These are phyloP conservation scores for Mycena belliarum DNA, from an alignment of 768 basidiomycete species.

Conservation along the genomic window DNA sequence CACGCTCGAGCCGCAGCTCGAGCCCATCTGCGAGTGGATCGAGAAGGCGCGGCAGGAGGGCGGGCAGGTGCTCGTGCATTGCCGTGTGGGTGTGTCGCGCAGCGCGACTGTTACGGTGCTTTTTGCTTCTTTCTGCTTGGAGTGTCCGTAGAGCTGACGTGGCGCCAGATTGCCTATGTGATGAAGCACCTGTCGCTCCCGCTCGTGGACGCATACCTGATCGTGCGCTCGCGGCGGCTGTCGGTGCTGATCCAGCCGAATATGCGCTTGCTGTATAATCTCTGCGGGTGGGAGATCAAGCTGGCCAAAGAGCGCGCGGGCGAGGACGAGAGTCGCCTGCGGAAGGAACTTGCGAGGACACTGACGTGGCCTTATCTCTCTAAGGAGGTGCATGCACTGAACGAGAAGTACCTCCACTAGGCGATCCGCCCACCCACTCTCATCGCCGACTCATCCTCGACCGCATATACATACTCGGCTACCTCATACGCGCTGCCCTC, in stretches of 20 bases:
- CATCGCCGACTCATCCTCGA: too few species aligned
- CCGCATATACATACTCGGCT: background rate
- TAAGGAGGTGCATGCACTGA: constrained; percentile 81
- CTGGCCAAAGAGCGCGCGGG: constrained; percentile 77
- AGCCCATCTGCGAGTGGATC: constrained; percentile 91
- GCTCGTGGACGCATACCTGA: constrained; percentile 90
- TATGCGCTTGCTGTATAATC: constrained; percentile 91
- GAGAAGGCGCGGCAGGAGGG: constrained; percentile 80
- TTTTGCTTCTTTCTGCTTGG: constrained; percentile 22
- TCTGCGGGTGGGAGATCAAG: constrained; percentile 92
- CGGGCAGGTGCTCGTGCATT: constrained; percentile 92
- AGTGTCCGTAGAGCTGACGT: background rate
- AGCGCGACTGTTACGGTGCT: constrained; percentile 89
- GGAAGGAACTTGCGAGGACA: constrained; percentile 63
- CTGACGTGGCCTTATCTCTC: constrained; percentile 85
- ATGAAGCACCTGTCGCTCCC: constrained; percentile 89
- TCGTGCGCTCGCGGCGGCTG: constrained; percentile 86
- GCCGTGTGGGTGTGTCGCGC: constrained; percentile 97
- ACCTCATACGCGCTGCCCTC: background rate
- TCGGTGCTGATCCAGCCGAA: constrained; percentile 95
- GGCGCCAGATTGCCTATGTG: constrained; percentile 83
- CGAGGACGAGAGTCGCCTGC: constrained; percentile 49
- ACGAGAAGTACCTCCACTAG: constrained; percentile 74
- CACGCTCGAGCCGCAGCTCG: constrained; percentile 85
- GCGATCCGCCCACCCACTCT: background rate